Evolutionary conservation across 1,284 basidiomycete genomes (phyloP).

Genomic region (Pascua guehoae): DNA sequence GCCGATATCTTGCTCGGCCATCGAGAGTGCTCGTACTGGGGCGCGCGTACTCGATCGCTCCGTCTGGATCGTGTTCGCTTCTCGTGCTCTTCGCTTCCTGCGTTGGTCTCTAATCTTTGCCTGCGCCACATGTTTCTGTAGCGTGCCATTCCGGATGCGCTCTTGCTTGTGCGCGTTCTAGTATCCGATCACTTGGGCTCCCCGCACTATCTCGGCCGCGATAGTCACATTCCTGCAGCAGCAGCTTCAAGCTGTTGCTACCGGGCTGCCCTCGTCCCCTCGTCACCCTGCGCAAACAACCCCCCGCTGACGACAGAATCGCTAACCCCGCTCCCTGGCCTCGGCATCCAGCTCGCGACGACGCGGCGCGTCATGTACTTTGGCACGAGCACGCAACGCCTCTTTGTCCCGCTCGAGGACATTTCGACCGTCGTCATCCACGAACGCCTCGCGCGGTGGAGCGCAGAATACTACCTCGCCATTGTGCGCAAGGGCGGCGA

Average conservation of each 20-base stretch:
- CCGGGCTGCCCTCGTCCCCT: neutral
- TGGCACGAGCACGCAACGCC: conserved; percentile 2
- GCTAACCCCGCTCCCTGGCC: conserved; percentile 52
- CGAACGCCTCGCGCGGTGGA: conserved; percentile 38
- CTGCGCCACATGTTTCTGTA: too few species aligned
- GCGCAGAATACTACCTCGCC: conserved; percentile 36
- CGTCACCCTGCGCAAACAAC: neutral
- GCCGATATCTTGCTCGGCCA: too few species aligned
- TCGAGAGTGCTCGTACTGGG: too few species aligned
- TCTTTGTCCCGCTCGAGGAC: conserved; percentile 31
- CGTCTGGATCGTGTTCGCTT: too few species aligned
- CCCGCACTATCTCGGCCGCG: too few species aligned
- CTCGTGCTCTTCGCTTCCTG: too few species aligned
- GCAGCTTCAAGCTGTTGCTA: too few species aligned
- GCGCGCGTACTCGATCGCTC: too few species aligned
- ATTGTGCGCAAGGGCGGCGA: conserved; percentile 21
- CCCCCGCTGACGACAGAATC: conserved; percentile 31
- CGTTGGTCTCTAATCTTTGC: too few species aligned
- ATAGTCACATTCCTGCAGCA: too few species aligned
- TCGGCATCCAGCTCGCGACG: conserved; percentile 59
- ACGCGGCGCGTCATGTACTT: conserved; percentile 37
- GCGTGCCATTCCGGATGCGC: too few species aligned
- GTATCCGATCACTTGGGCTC: neutral
- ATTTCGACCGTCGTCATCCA: conserved; percentile 37
- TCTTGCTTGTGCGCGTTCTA: neutral